Conservation (phyloP, 768 basidiomycete species). For the Boletus rubropictus region DNA sequence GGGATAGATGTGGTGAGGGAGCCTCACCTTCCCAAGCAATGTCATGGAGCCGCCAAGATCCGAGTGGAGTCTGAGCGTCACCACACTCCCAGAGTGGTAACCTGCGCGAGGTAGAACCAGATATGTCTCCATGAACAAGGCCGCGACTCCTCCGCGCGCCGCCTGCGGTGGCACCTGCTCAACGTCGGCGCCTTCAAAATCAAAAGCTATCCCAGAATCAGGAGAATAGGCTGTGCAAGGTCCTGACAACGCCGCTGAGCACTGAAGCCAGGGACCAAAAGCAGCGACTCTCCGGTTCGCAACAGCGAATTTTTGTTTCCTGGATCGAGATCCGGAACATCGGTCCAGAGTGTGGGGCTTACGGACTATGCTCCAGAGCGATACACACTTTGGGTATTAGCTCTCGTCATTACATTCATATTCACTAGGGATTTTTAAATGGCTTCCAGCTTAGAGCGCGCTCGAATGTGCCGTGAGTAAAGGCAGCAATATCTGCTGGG, state of each 20-base stretch:
- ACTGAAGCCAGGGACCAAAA: slow-evolving; percentile 8
- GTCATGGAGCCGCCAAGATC: slow-evolving; percentile 2
- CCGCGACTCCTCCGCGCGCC: slow-evolving; percentile 26
- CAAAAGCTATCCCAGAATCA: slow-evolving; percentile 3
- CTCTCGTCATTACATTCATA: slow-evolving; percentile 3
- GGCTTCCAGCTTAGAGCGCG: neutral
- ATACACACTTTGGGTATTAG: slow-evolving; percentile 7
- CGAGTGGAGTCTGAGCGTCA: neutral
- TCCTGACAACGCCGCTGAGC: slow-evolving; percentile 30
- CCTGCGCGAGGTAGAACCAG: no score
- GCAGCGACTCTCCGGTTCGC: slow-evolving; percentile 28
- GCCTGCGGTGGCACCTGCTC: slow-evolving; percentile 7
- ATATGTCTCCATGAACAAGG: neutral
- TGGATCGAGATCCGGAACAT: slow-evolving; percentile 27
- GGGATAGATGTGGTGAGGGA: no score
- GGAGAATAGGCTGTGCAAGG: slow-evolving; percentile 17
- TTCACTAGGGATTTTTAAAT: neutral
- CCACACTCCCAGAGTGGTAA: no score
- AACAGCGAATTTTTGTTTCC: slow-evolving; percentile 23
- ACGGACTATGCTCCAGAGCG: slow-evolving; percentile 5
- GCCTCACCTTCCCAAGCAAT: no score
- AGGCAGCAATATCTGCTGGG: slow-evolving; percentile 22
- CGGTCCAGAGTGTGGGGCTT: slow-evolving; percentile 25
- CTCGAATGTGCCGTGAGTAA: neutral
- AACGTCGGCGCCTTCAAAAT: slow-evolving; percentile 10